A percentile compares a stretch with the other conserved stretches of the same genome.
Evolutionary conservation across 2,329 filamentous ascomycete genomes (phyloP).

Genomic region (Aureobasidium sp.): DNA sequence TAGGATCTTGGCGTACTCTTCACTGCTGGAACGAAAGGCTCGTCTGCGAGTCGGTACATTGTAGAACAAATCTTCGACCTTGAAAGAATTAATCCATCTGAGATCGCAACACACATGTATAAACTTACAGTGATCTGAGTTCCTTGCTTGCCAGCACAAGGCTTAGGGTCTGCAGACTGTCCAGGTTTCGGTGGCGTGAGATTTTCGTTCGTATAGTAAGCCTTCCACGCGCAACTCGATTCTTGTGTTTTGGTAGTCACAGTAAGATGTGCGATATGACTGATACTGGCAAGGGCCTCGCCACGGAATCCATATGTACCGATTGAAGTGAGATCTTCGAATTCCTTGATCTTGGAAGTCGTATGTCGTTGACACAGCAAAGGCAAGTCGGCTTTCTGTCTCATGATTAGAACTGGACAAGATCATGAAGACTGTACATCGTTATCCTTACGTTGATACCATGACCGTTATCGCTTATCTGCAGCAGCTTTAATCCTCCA

Average conservation of each 20-base stretch:
- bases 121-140: slow-evolving; percentile 77
- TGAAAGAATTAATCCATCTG: neutral
- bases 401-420: slow-evolving; percentile 32
- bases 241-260: slow-evolving; percentile 91
- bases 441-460: slow-evolving; percentile 70
- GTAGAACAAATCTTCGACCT: slow-evolving; percentile 93
- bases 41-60: slow-evolving; percentile 82
- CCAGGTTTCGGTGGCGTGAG: slow-evolving; percentile 80
- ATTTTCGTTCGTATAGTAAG: slow-evolving; percentile 77
- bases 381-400: slow-evolving; percentile 71
- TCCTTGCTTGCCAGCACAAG: slow-evolving; percentile 77
- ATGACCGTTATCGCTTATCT: slow-evolving; percentile 95
- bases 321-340: slow-evolving; percentile 86
- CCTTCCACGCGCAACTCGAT: slow-evolving; percentile 83
- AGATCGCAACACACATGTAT: neutral
- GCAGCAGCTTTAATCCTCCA: slow-evolving; percentile 85
- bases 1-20: slow-evolving; percentile 97
- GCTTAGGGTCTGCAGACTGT: slow-evolving; percentile 76
- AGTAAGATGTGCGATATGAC: slow-evolving; percentile 91
- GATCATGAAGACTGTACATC: neutral
- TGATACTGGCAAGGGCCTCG: slow-evolving; percentile 94
- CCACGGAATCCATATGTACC: slow-evolving; percentile 96
- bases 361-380: slow-evolving; percentile 96
- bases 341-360: slow-evolving; percentile 88
- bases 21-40: slow-evolving; percentile 83